Percentiles rank a stretch among this genome's conserved stretches.
Evolutionary conservation across 83 land plant species (phyloP).

Genomic region (Picea abies): DNA sequence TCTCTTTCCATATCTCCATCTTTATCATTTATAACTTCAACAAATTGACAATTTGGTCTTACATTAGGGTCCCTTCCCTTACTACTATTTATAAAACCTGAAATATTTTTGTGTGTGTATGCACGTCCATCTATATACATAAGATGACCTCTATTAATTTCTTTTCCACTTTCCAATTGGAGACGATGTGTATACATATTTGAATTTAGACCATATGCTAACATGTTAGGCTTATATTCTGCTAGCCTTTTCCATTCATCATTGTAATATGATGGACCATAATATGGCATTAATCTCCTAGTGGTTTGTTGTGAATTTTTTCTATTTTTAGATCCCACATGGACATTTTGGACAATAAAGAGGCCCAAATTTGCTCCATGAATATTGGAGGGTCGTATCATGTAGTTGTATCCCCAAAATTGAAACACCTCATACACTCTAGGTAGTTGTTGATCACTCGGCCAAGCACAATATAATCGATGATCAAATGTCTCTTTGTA

Average conservation of each 20-base stretch:
- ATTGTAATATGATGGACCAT: background rate
- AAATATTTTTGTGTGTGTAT: too few species aligned
- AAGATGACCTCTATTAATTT: background rate
- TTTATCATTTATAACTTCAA: too few species aligned
- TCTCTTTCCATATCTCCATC: too few species aligned
- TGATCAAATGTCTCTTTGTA: background rate
- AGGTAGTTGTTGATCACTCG: background rate
- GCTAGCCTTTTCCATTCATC: background rate
- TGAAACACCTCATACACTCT: background rate
- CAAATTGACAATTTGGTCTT: too few species aligned
- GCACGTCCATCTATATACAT: background rate
- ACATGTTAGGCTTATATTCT: background rate
- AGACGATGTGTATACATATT: background rate
- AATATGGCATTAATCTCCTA: background rate
- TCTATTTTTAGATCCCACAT: background rate
- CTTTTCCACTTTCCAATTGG: background rate
- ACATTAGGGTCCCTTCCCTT: too few species aligned
- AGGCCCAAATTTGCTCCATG: too few species aligned
- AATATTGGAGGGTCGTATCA: too few species aligned
- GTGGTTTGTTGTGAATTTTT: background rate
- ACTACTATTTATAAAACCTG: too few species aligned
- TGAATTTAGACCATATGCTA: background rate
- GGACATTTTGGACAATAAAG: background rate
- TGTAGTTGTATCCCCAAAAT: too few species aligned
- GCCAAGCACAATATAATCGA: background rate